Base-by-base conservation (phyloP, 192 early-diverging fungal genomes). In the Podila epicladia region DNA sequence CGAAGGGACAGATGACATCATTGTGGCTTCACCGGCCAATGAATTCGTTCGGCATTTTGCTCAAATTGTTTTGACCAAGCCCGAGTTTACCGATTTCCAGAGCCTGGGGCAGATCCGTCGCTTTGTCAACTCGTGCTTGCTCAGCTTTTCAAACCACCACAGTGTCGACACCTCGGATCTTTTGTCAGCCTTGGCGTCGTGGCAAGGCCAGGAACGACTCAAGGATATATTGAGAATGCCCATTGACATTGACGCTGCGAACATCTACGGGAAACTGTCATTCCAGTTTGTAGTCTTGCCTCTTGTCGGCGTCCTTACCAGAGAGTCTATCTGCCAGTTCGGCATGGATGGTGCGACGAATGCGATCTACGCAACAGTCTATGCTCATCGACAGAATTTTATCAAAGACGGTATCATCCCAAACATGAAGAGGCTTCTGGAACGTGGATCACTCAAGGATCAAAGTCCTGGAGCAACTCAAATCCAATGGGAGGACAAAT, bases 251-350 rank as follows among this genome's bases (percentile, higher is more conserved):
- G 74, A 84, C 57, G 78, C 64, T 12, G 82, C 62, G 9, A 33
- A 4, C 28, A 41, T 20, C 13, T 29, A 9, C 3, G 62, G 1
- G 22, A 75, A 9, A 29, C 29, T 29, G 1, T 84, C 85, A 11
- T 84, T 84, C 31, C 85, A 86, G 22, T 71, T 55, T 55, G 85
- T 84, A 0, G 38, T 72, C 22, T 31, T 86, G 19, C 85, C 85
- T 4, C 65, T 86, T 24, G 45, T 86, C 24, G 85, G 82, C 5
- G 67, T 84, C 9, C 58, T 86, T 28, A 84, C 79, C 15, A 58
- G 85, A 20, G 63, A 74, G 24, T 59, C 38, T 22, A 37, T 86
- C 9, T 73, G 72, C 41, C 65, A 71, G 37, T 72, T 72, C 13
- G 82, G 62, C 31, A 74, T 84, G 67, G 75, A 65, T 6, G 53